Conservation (phyloP, 192 early-diverging fungal species). For the Coemansia sp. region DNA sequence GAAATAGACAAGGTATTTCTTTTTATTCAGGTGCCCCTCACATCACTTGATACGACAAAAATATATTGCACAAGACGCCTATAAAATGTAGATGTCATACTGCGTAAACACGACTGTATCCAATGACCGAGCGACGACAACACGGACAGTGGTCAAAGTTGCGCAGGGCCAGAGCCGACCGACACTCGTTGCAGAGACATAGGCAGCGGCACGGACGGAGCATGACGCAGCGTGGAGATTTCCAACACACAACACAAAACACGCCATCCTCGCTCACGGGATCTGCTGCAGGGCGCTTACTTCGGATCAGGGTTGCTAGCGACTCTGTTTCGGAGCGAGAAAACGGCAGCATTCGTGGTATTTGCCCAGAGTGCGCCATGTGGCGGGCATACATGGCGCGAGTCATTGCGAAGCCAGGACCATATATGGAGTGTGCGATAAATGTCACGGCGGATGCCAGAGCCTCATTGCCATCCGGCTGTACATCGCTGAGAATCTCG, state of each 20-base stretch:
- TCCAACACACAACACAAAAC: constrained; percentile 47
- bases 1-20: too few species aligned
- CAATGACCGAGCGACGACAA: constrained; percentile 40
- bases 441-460: constrained; percentile 37
- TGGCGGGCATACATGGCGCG: constrained; percentile 37
- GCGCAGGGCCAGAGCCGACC: constrained; percentile 38
- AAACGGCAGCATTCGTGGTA: constrained; percentile 27
- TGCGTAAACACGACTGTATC: constrained; percentile 51
- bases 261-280: neutral
- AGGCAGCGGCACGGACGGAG: constrained; percentile 53
- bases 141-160: constrained; percentile 55
- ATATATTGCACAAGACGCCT: too few species aligned
- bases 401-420: constrained; percentile 22
- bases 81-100: constrained; percentile 14
- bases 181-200: constrained; percentile 54
- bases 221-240: constrained; percentile 45
- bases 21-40: too few species aligned
- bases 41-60: too few species aligned
- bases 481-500: constrained; percentile 22
- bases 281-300: constrained; percentile 12
- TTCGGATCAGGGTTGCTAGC: constrained; percentile 47
- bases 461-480: constrained; percentile 18
- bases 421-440: constrained; percentile 40
- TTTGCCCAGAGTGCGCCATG: constrained; percentile 3
- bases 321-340: constrained; percentile 20